Conservation (phyloP, 371 early-diverging fungal genomes). For the Coemansia sp. region DNA sequence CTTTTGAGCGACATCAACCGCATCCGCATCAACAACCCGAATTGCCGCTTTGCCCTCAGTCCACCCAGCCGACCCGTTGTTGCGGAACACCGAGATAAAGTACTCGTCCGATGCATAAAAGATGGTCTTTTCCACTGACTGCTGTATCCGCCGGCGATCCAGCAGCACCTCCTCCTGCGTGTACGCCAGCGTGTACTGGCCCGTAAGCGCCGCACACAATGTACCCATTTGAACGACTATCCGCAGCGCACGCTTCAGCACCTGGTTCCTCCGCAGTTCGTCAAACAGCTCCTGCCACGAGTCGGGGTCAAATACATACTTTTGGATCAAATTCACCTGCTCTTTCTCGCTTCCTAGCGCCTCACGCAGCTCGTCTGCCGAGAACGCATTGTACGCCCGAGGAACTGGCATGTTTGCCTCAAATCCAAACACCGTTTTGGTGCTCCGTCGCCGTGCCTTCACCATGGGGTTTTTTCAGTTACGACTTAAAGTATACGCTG, state of each 20-base stretch:
- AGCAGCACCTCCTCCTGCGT: conserved; percentile 49
- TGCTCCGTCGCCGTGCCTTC: conserved; percentile 49
- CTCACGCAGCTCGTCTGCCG: conserved; percentile 39
- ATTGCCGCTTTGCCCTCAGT: conserved; percentile 50
- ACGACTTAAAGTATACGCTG: not conserved
- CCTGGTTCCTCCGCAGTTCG: conserved; percentile 47
- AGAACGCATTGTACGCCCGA: conserved; percentile 48
- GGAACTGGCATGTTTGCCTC: conserved; percentile 43
- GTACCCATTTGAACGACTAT: conserved; percentile 52
- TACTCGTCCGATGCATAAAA: conserved; percentile 47
- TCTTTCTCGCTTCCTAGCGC: conserved; percentile 48
- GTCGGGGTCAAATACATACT: conserved; percentile 44
- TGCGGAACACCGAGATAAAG: conserved; percentile 50
- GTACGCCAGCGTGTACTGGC: conserved; percentile 46
- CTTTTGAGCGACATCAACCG: conserved; percentile 41
- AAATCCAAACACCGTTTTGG: conserved; percentile 46
- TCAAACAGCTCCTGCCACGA: conserved; percentile 38
- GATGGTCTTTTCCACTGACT: conserved; percentile 41
- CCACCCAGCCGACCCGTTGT: conserved; percentile 52
- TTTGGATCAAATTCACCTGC: conserved; percentile 40
- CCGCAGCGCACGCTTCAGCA: conserved; percentile 48
- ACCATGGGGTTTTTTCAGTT: conserved; percentile 20
- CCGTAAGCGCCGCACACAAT: conserved; percentile 42
- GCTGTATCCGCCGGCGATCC: conserved; percentile 38
- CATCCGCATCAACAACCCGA: conserved; percentile 47